Evolutionary conservation across 2,329 filamentous ascomycete genomes (phyloP), one percentile per base, ranked within the genome.

Genomic region (Pseudocercospora eumusae): DNA sequence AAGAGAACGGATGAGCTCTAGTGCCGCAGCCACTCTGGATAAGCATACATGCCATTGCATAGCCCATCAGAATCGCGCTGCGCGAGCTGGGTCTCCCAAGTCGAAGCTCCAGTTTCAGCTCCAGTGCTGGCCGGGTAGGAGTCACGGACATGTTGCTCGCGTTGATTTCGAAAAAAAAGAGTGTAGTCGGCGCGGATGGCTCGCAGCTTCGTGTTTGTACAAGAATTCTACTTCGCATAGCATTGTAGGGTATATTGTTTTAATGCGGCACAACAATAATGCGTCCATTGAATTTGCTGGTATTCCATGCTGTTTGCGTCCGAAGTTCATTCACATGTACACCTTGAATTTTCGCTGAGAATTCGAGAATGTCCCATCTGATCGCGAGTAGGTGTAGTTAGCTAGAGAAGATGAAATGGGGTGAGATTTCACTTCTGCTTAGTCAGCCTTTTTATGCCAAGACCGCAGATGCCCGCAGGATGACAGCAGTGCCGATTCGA

Each of bases 231-330:
- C 20, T 47, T 47, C 44, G 44, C 44, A 23, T 47, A 20, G 44
- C 44, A 47, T 23, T 47, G 44, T 47, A 47, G 18, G 44, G 44
- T 47, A 47, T 47, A 47, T 47, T 21, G 44, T 47, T 47, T 47
- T 40, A 40, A 40, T 40, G 36, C 36, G 18, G 15, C 36, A 40
- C 36, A 40, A 40, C 36, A 40, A 40, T 40, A 15, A 18, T 40
- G 36, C 36, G 36, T 13, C 36, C 15, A 8, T 13, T 33, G 33
- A 11, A n/a, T 4, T 15, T 36, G 33, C n/a, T n/a, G n/a, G 23
- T 25, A 3, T 40, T 40, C 36, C 36, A 18, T 40, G 36, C 36
- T 40, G 15, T 40, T 40, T 40, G n/a, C n/a, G n/a, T n/a, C n/a
- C n/a, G n/a, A n/a, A n/a, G n/a, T n/a, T n/a, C n/a, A n/a, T n/a